Base-by-base conservation (phyloP, 495 filamentous ascomycete species). In the Alectoria sarmentosa region DNA sequence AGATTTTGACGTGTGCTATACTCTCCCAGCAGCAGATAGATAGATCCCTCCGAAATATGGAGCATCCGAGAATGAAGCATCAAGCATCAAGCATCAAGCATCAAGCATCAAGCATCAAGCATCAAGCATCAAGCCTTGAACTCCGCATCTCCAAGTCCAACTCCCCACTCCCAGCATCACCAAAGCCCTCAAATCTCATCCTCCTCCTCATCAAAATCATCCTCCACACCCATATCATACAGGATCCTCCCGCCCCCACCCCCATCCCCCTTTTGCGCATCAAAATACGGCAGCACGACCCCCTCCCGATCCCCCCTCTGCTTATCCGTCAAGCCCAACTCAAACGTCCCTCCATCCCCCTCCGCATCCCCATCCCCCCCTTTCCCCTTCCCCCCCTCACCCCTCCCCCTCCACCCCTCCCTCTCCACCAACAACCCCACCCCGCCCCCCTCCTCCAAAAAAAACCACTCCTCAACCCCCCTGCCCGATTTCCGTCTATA, bases 181-280 rank as follows among this genome's bases (percentile, higher is more conserved):
- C n/a, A n/a, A n/a, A n/a, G n/a, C n/a, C n/a, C n/a, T 13, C 13
- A 52, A 28, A 30, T 92, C 30, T 98, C 95, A 80, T 98, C 94
- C 72, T 98, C 95, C 76, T 98, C 95, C 66, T 98, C 94, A 72
- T 98, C 94, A 75, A 96, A 98, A 76, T 98, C 95, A 78, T 98
- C 94, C 78, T 96, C 95, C 60, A 84, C 83, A 37, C 93, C 94
- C 87, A 97, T 94, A 60, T 96, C 92, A 77, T 98, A 98, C 70
- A 98, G 71, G 61, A 98, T 98, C 66, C 92, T 81, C 0, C 95
- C 94, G 23, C 88, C 88, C 38, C 90, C 89, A 17, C 93, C 68
- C 30, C 90, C 80, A 0, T 91, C 94, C 63, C 79, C 86, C 54
- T 83, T 85, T 82, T 98, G 94, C 21, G 94, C 93, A 80, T 98